These are phyloP conservation scores for Syzygium malaccense DNA, from an alignment of 441 rosid species.

Conservation along the genomic window DNA sequence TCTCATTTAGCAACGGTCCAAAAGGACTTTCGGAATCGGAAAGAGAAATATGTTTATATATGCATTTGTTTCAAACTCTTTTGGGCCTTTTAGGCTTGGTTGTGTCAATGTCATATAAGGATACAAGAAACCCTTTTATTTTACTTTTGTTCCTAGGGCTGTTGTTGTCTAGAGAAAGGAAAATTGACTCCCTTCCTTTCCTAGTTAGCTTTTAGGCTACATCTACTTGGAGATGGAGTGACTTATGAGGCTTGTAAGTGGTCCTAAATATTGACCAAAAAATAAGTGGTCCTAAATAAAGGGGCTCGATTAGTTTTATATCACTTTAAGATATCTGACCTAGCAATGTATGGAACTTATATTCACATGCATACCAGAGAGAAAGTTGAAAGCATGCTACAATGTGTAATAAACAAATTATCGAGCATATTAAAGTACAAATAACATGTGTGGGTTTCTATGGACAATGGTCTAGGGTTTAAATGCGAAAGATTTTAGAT, in stretches of 20 bases:
- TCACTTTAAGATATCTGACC: background rate
- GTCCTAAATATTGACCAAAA: background rate
- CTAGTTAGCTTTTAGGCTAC: background rate
- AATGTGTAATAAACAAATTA: background rate
- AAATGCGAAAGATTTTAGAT: background rate
- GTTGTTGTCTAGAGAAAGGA: background rate
- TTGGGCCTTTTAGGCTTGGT: constrained; percentile 7
- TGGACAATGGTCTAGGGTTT: background rate
- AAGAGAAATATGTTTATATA: background rate
- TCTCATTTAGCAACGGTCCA: background rate
- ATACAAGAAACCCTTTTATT: background rate
- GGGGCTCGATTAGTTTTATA: background rate
- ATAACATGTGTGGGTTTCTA: background rate
- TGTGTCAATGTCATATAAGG: constrained; percentile 17
- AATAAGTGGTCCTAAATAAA: background rate
- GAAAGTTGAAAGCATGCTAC: background rate
- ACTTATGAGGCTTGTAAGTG: background rate
- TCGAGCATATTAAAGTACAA: background rate
- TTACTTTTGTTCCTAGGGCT: background rate
- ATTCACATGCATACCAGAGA: background rate
- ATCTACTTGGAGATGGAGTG: background rate
- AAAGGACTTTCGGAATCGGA: background rate
- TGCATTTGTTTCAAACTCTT: background rate
- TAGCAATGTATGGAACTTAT: background rate
- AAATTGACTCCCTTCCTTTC: constrained; percentile 1